These are phyloP conservation scores for Evernia prunastri DNA, from an alignment of 495 filamentous ascomycete genomes.

Conservation along the genomic window DNA sequence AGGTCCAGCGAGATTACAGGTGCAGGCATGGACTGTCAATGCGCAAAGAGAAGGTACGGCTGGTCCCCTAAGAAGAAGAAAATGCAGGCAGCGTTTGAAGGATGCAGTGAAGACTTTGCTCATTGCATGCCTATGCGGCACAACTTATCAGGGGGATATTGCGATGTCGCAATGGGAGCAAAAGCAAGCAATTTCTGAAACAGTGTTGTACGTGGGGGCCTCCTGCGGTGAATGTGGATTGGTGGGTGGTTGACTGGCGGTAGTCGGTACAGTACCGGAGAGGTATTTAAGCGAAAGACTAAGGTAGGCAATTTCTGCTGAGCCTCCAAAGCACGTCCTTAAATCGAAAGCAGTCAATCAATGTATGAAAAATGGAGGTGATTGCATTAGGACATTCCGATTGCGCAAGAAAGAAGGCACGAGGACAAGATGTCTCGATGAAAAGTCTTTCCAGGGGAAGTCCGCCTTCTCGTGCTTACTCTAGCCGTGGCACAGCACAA, in stretches of 20 bases:
- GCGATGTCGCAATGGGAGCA: background rate
- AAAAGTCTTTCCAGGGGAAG: background rate
- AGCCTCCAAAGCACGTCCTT: background rate
- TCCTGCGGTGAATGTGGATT: background rate
- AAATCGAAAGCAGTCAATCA: background rate
- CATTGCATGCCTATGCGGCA: background rate
- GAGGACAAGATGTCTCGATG: background rate
- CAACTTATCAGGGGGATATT: background rate
- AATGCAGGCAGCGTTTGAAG: background rate
- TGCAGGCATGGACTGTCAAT: background rate
- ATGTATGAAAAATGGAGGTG: background rate
- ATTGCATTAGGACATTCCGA: background rate
- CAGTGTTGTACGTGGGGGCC: background rate
- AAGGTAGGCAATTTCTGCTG: no score
- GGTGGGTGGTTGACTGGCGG: background rate
- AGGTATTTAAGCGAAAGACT: no score
- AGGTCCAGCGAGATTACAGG: no score
- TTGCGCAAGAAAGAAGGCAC: background rate
- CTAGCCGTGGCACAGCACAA: background rate
- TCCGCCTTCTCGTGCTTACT: background rate
- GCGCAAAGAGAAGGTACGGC: background rate
- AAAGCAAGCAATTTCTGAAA: background rate
- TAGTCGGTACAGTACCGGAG: no score
- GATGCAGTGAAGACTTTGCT: background rate
- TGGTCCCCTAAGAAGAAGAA: background rate